phyloP scores from a whole-genome alignment of 306 rosid species.

The Dryas octopetala region DNA sequence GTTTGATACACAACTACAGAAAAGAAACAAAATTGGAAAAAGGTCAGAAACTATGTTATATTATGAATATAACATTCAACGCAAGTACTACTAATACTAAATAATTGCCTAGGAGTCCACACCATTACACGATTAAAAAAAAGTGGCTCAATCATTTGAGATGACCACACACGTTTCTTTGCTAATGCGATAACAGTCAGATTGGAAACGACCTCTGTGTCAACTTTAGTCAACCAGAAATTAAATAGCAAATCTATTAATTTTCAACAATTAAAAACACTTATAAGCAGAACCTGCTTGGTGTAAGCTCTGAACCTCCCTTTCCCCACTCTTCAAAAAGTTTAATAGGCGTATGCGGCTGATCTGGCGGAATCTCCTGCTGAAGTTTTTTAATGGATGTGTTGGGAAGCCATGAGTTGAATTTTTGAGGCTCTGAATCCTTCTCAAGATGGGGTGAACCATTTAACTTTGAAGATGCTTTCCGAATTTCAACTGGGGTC shows the following conservation, averaged over 20 bases:
- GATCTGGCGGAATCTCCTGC: slow-evolving; percentile 42
- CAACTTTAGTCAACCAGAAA: too few species aligned
- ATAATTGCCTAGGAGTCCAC: background rate
- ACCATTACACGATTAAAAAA: background rate
- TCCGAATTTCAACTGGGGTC: slow-evolving; percentile 81
- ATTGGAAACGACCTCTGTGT: background rate
- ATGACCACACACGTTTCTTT: background rate
- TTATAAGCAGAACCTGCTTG: slow-evolving; percentile 63
- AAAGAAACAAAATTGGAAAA: background rate
- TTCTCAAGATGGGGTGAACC: slow-evolving; percentile 44
- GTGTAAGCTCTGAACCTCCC: slow-evolving; percentile 48
- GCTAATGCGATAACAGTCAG: background rate
- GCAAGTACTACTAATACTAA: background rate
- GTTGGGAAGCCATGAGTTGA: slow-evolving; percentile 69
- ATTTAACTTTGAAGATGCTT: slow-evolving; percentile 50
- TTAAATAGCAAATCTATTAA: background rate
- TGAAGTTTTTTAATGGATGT: slow-evolving; percentile 53
- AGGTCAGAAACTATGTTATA: background rate
- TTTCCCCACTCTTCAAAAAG: slow-evolving; percentile 42
- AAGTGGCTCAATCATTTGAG: background rate
- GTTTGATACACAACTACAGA: slow-evolving; percentile 38
- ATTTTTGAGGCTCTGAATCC: slow-evolving; percentile 39
- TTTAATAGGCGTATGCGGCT: slow-evolving; percentile 48
- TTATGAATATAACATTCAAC: background rate
- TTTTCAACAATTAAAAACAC: background rate